Base-by-base conservation (phyloP, 139 green algal genomes). In the Chlorella vulgaris region DNA sequence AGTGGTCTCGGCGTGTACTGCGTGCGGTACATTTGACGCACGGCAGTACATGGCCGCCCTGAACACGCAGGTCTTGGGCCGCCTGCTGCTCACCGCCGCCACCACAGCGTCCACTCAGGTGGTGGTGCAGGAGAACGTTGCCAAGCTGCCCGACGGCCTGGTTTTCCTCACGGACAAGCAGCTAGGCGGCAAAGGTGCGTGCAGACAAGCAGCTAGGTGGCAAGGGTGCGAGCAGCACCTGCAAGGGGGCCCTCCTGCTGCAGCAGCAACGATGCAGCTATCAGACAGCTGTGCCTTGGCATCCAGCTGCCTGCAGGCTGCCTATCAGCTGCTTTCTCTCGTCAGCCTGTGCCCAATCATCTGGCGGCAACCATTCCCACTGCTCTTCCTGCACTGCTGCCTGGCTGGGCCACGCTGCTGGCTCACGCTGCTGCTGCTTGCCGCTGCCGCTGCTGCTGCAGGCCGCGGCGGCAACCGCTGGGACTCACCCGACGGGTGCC, bases 391-490 rank as follows among this genome's bases (percentile, higher is more conserved):
- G n/a, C n/a, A n/a, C n/a, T n/a, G n/a, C n/a, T n/a, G n/a, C n/a
- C n/a, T n/a, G n/a, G n/a, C n/a, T n/a, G n/a, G n/a, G n/a, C n/a
- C n/a, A n/a, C n/a, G n/a, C n/a, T n/a, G n/a, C n/a, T n/a, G n/a
- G n/a, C n/a, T n/a, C n/a, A n/a, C n/a, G n/a, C n/a, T n/a, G n/a
- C n/a, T n/a, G n/a, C n/a, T 85, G 22, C 33, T 58, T 53, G 21
- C 22, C 80, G 31, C 7, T 3, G 7, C 21, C 1, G 43, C 53
- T 67, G 39, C 39, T 42, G 28, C n/a, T 65, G 43, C 82, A 94
- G 95, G 95, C 0, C 83, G 96, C 13, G 94, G 95, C 0, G 89
- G 90, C 62, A 99, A 99, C 87, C 39, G 38, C 26, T 99, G 96
- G 96, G 90, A 88, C 19, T 97, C 91, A 13, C 96, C 96, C 1